These are phyloP conservation scores for Echeveria elegans DNA, from an alignment of 164 flowering plant species.

Conservation along the genomic window DNA sequence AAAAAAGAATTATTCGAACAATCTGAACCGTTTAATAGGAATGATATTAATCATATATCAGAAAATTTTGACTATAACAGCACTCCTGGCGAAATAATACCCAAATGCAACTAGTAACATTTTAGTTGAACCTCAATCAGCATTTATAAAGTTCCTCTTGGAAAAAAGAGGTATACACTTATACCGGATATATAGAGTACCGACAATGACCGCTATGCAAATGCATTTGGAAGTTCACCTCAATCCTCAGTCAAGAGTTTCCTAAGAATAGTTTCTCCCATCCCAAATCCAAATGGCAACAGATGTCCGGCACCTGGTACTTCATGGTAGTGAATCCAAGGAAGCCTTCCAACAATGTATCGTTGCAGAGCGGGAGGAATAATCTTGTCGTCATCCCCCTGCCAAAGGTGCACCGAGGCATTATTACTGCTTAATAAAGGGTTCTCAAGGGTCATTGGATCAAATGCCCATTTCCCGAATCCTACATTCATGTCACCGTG, in stretches of 20 bases:
- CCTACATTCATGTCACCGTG: constrained; percentile 31
- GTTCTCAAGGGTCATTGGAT: constrained; percentile 35
- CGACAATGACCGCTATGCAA: too few relatives aligned
- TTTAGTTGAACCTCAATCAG: too few relatives aligned
- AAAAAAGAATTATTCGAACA: too few relatives aligned
- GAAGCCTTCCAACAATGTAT: constrained; percentile 24
- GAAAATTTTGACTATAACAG: too few relatives aligned
- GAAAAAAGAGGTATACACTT: too few relatives aligned
- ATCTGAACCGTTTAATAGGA: too few relatives aligned
- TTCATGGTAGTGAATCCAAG: constrained; percentile 42
- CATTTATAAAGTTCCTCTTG: too few relatives aligned
- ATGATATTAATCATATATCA: too few relatives aligned
- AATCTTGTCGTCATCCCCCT: constrained; percentile 37
- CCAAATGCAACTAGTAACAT: too few relatives aligned
- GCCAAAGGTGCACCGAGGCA: constrained; percentile 40
- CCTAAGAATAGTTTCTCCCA: constrained; percentile 4
- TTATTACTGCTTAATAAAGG: constrained; percentile 25
- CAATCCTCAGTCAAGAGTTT: neutral
- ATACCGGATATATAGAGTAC: too few relatives aligned
- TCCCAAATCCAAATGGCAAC: constrained; percentile 4
- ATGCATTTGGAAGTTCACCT: neutral
- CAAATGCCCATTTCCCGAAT: constrained; percentile 53
- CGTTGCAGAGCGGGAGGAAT: constrained; percentile 34
- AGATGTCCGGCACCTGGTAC: constrained; percentile 44
- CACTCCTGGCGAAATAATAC: too few relatives aligned